Evolutionary conservation across 2,329 filamentous ascomycete genomes (phyloP), one percentile per base, ranked within the genome.

Genomic region (Stenocarpella maydis): DNA sequence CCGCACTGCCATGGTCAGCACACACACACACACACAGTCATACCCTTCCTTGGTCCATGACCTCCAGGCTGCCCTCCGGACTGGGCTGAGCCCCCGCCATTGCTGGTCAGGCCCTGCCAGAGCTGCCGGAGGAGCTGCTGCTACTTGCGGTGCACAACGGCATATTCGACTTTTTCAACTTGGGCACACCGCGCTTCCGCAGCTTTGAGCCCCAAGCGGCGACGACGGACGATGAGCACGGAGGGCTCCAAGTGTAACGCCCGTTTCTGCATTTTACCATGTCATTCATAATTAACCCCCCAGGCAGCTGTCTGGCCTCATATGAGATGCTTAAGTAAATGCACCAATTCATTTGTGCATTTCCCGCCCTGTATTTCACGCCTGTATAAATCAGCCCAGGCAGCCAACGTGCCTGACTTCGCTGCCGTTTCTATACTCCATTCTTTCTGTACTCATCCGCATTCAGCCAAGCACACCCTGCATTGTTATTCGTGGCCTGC

Each of bases 271-370:
- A 61, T 21, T 43, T 15, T 24, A 31, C 45, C 34, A 34, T 39
- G 15, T 12, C 21, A 15, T 54, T 54, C n/a, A 63, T 63, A 49
- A 34, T 15, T 26, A 66, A 2, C 50, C 39, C 68, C 39, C 68
- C 45, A 71, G 66, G 66, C 69, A 71, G 69, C 64, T 47, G 39
- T 67, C n/a, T 43, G 64, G 26, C 15, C 41, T 49, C 24, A 28
- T 67, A 52, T 24, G 12, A 58, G n/a, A 63, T 37, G 63, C n/a
- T n/a, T n/a, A n/a, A n/a, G n/a, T n/a, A 28, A 55, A 50, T 69
- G 47, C 19, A 21, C 21, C 37, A 7, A 37, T 37, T 8, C 43
- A 37, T 68, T 52, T 52, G 39, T 63, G 28, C 66, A 54, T 15
- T 50, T 37, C n/a, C 49, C 49, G 12, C 67, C 41, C 37, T 26